These are phyloP conservation scores for Aspergillus sp. DNA, from an alignment of 2,329 filamentous ascomycete species.

Conservation along the genomic window DNA sequence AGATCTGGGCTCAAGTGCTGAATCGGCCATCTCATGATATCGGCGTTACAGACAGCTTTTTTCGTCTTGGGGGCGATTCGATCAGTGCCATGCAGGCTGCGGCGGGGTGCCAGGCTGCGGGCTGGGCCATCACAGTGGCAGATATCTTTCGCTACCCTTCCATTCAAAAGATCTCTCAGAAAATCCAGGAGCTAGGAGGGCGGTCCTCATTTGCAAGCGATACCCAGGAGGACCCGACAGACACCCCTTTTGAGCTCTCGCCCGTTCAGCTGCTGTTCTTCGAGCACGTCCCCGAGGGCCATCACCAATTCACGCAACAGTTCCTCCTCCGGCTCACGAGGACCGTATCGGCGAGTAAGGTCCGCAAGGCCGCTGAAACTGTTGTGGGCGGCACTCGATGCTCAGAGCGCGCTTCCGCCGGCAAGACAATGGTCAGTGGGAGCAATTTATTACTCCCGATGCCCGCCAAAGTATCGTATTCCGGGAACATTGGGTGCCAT, in stretches of 20 bases:
- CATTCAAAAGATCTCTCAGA: slow-evolving; percentile 7
- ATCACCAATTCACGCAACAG: slow-evolving; percentile 6
- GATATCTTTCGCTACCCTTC: slow-evolving; percentile 12
- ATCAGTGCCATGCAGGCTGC: slow-evolving; percentile 20
- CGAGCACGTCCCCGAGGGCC: slow-evolving; percentile 12
- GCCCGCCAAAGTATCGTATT: no score
- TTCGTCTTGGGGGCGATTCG: slow-evolving; percentile 21
- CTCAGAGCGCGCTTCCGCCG: slow-evolving; percentile 10
- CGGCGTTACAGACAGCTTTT: slow-evolving; percentile 21
- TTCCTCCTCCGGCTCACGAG: slow-evolving; percentile 2
- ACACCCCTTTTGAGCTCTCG: slow-evolving; percentile 10
- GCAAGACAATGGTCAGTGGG: neutral
- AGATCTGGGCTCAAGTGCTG: slow-evolving; percentile 14
- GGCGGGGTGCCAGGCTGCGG: slow-evolving; percentile 4
- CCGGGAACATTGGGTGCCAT: neutral
- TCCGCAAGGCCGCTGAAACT: neutral
- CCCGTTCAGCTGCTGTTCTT: slow-evolving; percentile 14
- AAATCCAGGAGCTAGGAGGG: slow-evolving; percentile 2
- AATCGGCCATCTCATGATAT: slow-evolving; percentile 5
- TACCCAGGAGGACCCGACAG: slow-evolving; percentile 6
- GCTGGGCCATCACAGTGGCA: slow-evolving; percentile 6
- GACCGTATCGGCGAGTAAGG: neutral
- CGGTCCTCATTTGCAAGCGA: neutral
- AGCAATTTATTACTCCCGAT: neutral
- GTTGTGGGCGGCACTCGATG: slow-evolving; percentile 11